A percentile compares a stretch with the other conserved stretches of the same genome.
Conservation (phyloP, 331 rosid species). For the Malus hybrid region DNA sequence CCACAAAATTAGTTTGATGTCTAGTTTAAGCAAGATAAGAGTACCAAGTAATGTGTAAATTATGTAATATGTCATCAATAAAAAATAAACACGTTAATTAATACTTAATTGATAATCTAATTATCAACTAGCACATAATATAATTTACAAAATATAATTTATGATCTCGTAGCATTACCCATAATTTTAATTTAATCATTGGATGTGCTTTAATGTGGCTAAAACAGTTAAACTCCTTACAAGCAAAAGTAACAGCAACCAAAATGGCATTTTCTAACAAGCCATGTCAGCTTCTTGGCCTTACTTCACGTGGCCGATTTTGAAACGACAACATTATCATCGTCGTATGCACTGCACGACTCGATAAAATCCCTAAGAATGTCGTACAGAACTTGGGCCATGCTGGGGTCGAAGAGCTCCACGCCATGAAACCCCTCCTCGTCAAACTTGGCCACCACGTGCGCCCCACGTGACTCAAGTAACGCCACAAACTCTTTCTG, state of each 20-base stretch:
- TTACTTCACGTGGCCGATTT: slow-evolving; percentile 1
- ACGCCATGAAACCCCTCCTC: slow-evolving; percentile 52
- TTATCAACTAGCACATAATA: too few species aligned
- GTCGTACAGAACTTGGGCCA: slow-evolving; percentile 21
- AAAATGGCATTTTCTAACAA: neutral
- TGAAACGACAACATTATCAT: neutral
- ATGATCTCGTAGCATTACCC: too few species aligned
- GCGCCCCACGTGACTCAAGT: slow-evolving; percentile 46
- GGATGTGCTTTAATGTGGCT: too few species aligned
- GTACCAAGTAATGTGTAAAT: too few species aligned
- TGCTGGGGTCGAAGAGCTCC: slow-evolving; percentile 42
- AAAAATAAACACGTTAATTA: too few species aligned
- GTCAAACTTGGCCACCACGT: slow-evolving; percentile 24
- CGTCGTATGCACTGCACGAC: neutral
- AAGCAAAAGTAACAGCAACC: too few species aligned
- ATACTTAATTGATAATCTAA: too few species aligned
- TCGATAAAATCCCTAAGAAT: slow-evolving; percentile 26
- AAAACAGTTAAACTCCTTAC: too few species aligned
- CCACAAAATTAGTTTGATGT: neutral
- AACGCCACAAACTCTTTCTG: slow-evolving; percentile 41
- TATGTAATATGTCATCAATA: too few species aligned
- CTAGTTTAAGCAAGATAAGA: too few species aligned
- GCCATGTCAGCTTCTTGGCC: neutral
- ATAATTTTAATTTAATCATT: too few species aligned
- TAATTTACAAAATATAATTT: too few species aligned